Percentiles rank a stretch among this genome's conserved stretches.
Conservation (phyloP, 2,329 filamentous ascomycete species). For the Herpotrichia juniperi region DNA sequence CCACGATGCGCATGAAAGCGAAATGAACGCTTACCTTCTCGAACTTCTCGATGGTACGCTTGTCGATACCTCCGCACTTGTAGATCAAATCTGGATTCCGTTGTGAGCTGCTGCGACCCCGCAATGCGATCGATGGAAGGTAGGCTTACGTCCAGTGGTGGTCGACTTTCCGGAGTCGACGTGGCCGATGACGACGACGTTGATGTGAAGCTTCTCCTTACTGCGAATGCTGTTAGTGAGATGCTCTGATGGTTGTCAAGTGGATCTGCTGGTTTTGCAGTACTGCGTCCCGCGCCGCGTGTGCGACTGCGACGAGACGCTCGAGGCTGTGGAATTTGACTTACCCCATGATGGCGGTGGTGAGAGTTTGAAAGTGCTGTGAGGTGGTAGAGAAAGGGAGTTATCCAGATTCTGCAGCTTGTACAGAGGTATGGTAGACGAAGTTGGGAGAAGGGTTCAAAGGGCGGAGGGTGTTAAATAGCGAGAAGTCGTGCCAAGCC, state of each 20-base stretch:
- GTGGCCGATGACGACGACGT: constrained; percentile 98
- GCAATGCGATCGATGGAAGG: constrained; percentile 35
- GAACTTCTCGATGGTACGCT: constrained; percentile 99
- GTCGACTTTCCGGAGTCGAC: constrained; percentile 99
- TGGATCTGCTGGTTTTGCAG: neutral
- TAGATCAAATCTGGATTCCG: constrained; percentile 89
- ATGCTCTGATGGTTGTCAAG: constrained; percentile 12
- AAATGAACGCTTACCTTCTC: constrained; percentile 80
- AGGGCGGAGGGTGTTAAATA: neutral
- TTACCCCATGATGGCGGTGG: constrained; percentile 67
- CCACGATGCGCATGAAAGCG: constrained; percentile 18
- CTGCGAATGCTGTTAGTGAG: constrained; percentile 57
- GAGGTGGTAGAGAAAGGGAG: neutral
- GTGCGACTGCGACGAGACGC: constrained; percentile 12
- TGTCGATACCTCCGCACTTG: constrained; percentile 99
- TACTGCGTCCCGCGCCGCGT: neutral
- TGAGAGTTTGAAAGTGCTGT: constrained; percentile 20
- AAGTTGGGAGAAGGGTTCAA: constrained; percentile 1
- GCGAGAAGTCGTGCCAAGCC: neutral
- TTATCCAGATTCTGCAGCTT: neutral
- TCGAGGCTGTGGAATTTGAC: constrained; percentile 39
- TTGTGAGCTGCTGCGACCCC: constrained; percentile 36
- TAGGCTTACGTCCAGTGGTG: constrained; percentile 77
- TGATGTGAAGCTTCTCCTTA: constrained; percentile 95
- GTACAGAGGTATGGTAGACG: constrained; percentile 6